A percentile compares a stretch with the other conserved stretches of the same genome.
Conservation (phyloP, 352 stramenopile genomes). For the Globisporangium paroecandrum region DNA sequence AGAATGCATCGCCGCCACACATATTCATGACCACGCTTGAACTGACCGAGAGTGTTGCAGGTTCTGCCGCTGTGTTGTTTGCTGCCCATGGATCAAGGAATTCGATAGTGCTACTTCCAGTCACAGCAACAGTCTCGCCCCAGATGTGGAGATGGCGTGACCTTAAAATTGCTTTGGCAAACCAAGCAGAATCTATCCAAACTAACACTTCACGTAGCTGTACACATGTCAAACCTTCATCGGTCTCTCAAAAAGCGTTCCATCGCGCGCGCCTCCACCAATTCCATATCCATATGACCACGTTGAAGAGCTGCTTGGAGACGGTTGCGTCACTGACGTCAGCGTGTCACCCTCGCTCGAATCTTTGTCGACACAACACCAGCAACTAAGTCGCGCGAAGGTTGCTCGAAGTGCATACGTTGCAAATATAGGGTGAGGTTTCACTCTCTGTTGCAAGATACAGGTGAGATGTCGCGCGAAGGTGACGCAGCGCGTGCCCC, state of each 20-base stretch:
- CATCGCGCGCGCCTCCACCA: neutral
- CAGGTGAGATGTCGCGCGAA: slow-evolving; percentile 7
- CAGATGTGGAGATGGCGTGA: too few species aligned
- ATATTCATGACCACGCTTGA: neutral
- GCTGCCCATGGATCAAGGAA: too few species aligned
- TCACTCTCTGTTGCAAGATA: neutral
- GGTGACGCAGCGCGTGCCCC: neutral
- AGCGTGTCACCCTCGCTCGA: slow-evolving; percentile 3
- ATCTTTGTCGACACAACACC: slow-evolving; percentile 14
- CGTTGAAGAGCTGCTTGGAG: neutral
- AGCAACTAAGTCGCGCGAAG: slow-evolving; percentile 3
- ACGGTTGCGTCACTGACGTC: slow-evolving; percentile 4
- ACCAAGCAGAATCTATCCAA: too few species aligned
- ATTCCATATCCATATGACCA: neutral
- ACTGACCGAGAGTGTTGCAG: neutral
- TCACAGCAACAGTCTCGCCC: neutral
- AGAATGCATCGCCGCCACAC: too few species aligned
- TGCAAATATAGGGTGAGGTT: neutral
- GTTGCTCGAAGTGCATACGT: neutral
- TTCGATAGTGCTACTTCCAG: neutral
- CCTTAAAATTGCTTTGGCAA: too few species aligned
- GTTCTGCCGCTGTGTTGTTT: neutral
- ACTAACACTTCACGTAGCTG: too few species aligned
- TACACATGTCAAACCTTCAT: neutral
- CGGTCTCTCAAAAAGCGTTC: neutral